Percentiles rank a stretch among this genome's conserved stretches.
phyloP scores from a whole-genome alignment of 2,329 filamentous ascomycete species.

The Hysterium pulicare region DNA sequence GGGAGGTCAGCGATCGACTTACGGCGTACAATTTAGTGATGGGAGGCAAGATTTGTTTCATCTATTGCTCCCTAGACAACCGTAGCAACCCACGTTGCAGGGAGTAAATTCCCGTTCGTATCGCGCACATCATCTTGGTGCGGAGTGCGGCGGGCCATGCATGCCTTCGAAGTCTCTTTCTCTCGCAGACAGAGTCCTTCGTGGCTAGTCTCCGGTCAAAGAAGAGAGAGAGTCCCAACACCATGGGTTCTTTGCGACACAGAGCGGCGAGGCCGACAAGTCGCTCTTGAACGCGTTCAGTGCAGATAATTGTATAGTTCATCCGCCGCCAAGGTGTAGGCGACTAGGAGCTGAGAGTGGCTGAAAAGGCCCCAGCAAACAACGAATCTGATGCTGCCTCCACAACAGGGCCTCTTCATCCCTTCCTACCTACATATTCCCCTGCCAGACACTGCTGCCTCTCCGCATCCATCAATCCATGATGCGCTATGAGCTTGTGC shows the following conservation, averaged over 20 bases:
- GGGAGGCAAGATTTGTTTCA: slow-evolving; percentile 3
- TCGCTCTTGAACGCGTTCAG: not conserved
- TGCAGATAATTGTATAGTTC: not conserved
- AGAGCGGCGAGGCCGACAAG: not conserved
- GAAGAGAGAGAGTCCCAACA: not conserved
- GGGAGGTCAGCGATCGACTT: not conserved
- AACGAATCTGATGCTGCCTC: no score
- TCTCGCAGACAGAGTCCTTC: no score
- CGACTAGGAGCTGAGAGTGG: no score
- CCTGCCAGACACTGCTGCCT: not conserved
- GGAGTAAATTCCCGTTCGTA: not conserved
- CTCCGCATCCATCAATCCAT: slow-evolving; percentile 5
- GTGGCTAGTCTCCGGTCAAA: slow-evolving; percentile 3
- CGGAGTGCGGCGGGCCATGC: no score
- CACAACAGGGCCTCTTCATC: no score
- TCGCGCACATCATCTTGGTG: not conserved
- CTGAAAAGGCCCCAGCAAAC: no score
- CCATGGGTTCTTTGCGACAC: not conserved
- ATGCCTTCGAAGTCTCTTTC: no score
- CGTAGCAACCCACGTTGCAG: not conserved
- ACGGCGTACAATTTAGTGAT: not conserved
- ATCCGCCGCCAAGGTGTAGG: no score
- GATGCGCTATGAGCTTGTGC: slow-evolving; percentile 25
- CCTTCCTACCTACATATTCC: no score
- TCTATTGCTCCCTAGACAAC: not conserved